Evolutionary conservation across 2,329 filamentous ascomycete species (phyloP).

Genomic region (Exophiala oligosperma): DNA sequence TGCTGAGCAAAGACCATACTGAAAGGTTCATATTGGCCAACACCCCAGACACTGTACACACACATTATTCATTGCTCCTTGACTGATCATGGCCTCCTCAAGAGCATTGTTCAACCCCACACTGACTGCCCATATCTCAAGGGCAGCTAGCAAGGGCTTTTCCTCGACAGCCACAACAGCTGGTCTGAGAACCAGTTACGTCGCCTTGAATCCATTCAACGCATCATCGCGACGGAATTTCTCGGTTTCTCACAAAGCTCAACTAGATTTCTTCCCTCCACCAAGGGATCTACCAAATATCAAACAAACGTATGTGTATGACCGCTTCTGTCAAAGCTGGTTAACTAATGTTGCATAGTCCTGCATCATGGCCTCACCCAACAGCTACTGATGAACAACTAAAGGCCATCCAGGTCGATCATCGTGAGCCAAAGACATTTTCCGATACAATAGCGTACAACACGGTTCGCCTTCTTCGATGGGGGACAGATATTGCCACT

Average conservation of each 20-base stretch:
- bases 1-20: slow-evolving; percentile 5
- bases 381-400: slow-evolving; percentile 76
- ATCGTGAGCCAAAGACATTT: slow-evolving; percentile 69
- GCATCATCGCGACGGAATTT: slow-evolving; percentile 33
- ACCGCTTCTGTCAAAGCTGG: not conserved
- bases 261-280: slow-evolving; percentile 59
- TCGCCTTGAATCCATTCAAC: slow-evolving; percentile 21
- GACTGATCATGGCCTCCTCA: slow-evolving; percentile 22
- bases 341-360: slow-evolving; percentile 36
- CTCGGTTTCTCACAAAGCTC: slow-evolving; percentile 38
- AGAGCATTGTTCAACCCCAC: slow-evolving; percentile 20
- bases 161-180: slow-evolving; percentile 21
- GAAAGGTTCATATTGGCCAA: not conserved
- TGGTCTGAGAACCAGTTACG: slow-evolving; percentile 30
- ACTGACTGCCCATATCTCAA: slow-evolving; percentile 22
- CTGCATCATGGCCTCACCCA: slow-evolving; percentile 30
- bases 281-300: slow-evolving; percentile 52
- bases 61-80: not conserved
- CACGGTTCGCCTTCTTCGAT: slow-evolving; percentile 73
- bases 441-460: slow-evolving; percentile 79
- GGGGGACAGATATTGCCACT: slow-evolving; percentile 77
- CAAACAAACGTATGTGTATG: slow-evolving; percentile 25
- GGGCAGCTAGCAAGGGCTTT: slow-evolving; percentile 24
- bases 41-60: not conserved
- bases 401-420: slow-evolving; percentile 69